These are phyloP conservation scores for Spathaspora hagerdaliae DNA, from an alignment of 805 yeast genomes.

Conservation along the genomic window DNA sequence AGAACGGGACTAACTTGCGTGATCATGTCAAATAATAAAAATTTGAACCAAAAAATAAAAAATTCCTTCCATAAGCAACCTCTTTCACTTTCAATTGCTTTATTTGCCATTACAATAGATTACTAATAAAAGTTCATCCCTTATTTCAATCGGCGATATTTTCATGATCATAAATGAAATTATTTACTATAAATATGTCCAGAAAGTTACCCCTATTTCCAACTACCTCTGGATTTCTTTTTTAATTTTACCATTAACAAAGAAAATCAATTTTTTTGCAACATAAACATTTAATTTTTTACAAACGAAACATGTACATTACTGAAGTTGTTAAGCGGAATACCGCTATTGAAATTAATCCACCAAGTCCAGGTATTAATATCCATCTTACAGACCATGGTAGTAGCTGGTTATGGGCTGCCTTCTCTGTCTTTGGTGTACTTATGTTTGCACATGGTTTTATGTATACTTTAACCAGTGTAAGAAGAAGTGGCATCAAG, in stretches of 20 bases:
- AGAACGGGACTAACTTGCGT: too few relatives aligned
- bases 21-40: too few relatives aligned
- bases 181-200: background rate
- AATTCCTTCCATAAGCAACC: too few relatives aligned
- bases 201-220: conserved; percentile 1
- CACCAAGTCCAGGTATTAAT: conserved; percentile 36
- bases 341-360: conserved; percentile 41
- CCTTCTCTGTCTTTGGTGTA: conserved; percentile 43
- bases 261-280: conserved; percentile 5
- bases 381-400: conserved; percentile 54
- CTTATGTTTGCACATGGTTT: conserved; percentile 25
- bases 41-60: too few relatives aligned
- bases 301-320: conserved; percentile 30
- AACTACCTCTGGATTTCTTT: background rate
- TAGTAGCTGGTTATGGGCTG: conserved; percentile 69
- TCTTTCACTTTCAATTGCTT: too few relatives aligned
- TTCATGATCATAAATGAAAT: too few relatives aligned
- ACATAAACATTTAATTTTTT: conserved; percentile 51
- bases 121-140: too few relatives aligned
- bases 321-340: conserved; percentile 16
- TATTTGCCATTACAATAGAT: too few relatives aligned
- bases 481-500: conserved; percentile 22
- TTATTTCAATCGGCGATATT: too few relatives aligned
- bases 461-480: conserved; percentile 20
- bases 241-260: background rate